Evolutionary conservation across 1,139 yeast species (phyloP), one percentile per base, ranked within the genome.

Genomic region (Sugiyamaella novakii): DNA sequence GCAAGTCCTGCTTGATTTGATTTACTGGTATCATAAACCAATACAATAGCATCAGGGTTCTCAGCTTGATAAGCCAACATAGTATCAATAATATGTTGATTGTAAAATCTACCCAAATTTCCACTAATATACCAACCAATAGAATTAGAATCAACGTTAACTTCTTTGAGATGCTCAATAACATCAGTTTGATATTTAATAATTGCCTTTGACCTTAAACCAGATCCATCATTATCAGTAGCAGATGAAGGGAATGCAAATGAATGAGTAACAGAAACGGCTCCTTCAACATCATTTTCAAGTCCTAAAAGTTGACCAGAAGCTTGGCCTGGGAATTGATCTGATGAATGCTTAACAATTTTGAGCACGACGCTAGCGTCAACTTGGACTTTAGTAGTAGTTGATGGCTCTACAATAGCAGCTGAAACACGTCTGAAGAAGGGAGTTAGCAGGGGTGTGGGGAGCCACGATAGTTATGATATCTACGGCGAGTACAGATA

Each of bases 41-140:
- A 68, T 51, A 87, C 73, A 52, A 88, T 75, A 7, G 87, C 71
- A 60, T 86, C 85, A 53, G 83, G 79, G 66, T 83, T 81, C 57
- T 61, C 61, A 46, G 71, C 70, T 72, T 85, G 91, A 66, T 80
- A 83, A 55, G 78, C 78, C 47, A 81, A 79, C 70, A 87, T 74
- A 39, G 83, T 77, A 59, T 85, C 95, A 40, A 85, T 76, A 52
- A 83, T 73, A 54, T 79, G 78, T 53, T 80, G 80, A 54, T 83
- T 81, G 60, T 83, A 79, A 64, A 82, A 83, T 39, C 60, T 56
- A 45, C 95, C 95, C 39, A 85, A 77, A 47, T 76, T 64, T 29
- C 89, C 77, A 44, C 86, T 76, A 63, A 86, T 81, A 70, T 85
- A 88, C 91, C 91, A 88, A 30, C 96, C 96, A 58, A 84, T 80